Conservation (phyloP, 768 basidiomycete genomes). For the Phanerodontia chrysosporium region DNA sequence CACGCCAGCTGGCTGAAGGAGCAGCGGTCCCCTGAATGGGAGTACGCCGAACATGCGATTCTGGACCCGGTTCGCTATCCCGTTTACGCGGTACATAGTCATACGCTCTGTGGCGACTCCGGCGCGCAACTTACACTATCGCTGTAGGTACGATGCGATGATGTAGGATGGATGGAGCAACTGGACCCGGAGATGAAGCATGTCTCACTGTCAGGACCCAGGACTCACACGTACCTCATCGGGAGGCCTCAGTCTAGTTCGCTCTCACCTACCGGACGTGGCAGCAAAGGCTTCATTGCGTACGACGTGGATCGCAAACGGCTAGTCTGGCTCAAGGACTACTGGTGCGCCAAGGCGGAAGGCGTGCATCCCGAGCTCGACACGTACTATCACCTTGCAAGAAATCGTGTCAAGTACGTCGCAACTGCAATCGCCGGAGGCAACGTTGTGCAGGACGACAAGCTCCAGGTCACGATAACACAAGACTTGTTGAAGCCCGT, state of each 20-base stretch:
- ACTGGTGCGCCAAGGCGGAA: not conserved
- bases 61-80: too few species aligned
- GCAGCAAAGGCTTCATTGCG: not conserved
- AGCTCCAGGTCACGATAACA: too few species aligned
- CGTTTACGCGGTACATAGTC: too few species aligned
- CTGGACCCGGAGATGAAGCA: not conserved
- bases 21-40: too few species aligned
- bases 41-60: too few species aligned
- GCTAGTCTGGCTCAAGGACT: conserved; percentile 2
- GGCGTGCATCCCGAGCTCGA: not conserved
- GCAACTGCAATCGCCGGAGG: not conserved
- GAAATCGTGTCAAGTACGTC: not conserved
- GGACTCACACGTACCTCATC: not conserved
- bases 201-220: too few species aligned
- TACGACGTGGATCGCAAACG: not conserved
- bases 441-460: not conserved
- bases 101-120: too few species aligned
- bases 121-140: too few species aligned
- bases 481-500: not conserved
- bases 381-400: not conserved
- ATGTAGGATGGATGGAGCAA: not conserved
- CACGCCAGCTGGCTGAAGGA: too few species aligned
- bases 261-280: not conserved
- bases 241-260: not conserved
- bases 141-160: not conserved